phyloP scores from a whole-genome alignment of 78 protist genomes.

The Chrysochromulina parva region DNA sequence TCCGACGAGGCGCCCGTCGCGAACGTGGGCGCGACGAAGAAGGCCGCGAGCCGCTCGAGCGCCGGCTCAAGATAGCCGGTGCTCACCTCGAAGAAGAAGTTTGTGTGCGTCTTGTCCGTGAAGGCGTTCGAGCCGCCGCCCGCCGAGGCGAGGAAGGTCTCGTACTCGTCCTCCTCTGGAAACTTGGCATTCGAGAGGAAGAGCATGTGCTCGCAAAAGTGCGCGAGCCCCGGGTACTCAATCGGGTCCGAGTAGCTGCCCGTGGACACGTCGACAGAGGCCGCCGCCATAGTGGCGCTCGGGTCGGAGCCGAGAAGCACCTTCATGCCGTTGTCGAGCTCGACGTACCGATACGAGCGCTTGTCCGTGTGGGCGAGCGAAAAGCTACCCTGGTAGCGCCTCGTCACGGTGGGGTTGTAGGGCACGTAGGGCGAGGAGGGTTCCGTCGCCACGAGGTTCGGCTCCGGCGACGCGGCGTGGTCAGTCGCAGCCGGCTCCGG shows the following conservation, averaged over 20 bases:
- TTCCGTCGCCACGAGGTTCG: too few species aligned
- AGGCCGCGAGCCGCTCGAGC: slow-evolving; percentile 36
- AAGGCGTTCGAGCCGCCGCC: slow-evolving; percentile 20
- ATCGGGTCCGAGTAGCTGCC: slow-evolving; percentile 46
- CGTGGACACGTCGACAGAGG: slow-evolving; percentile 10
- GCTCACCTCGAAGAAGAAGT: slow-evolving; percentile 51
- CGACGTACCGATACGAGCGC: neutral
- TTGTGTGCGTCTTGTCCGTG: slow-evolving; percentile 43
- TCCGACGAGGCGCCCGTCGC: too few species aligned
- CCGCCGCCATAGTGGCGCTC: slow-evolving; percentile 20
- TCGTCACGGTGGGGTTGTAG: too few species aligned
- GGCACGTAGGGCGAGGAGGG: too few species aligned
- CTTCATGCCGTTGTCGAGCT: neutral
- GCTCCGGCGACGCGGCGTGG: too few species aligned
- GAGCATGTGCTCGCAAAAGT: slow-evolving; percentile 74
- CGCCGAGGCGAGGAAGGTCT: neutral
- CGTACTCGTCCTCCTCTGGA: neutral
- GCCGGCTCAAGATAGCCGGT: neutral
- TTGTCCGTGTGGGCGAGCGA: too few species aligned
- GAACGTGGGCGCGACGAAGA: neutral
- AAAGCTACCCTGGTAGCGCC: too few species aligned
- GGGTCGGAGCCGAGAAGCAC: neutral
- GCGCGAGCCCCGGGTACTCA: slow-evolving; percentile 72
- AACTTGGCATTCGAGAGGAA: slow-evolving; percentile 46
- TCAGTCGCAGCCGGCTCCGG: too few species aligned